phyloP scores from a whole-genome alignment of 2,329 filamentous ascomycete genomes.

The Alternaria burnsii region DNA sequence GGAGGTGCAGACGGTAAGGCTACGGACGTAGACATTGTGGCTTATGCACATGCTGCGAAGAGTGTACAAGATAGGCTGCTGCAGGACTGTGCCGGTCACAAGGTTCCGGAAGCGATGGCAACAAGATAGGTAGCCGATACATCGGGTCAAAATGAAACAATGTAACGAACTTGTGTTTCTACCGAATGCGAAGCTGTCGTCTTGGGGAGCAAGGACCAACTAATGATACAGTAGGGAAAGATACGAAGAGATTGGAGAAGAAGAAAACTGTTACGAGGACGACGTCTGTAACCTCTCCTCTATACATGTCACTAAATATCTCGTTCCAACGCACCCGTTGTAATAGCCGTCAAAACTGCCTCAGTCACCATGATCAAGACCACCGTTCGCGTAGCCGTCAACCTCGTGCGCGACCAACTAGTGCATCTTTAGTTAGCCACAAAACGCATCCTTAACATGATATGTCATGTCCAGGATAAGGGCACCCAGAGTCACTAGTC shows the following conservation, averaged over 20 bases:
- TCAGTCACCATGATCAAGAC: constrained; percentile 10
- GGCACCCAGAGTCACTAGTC: neutral
- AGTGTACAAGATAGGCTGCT: constrained; percentile 55
- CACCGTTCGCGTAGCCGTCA: constrained; percentile 1
- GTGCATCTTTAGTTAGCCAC: neutral
- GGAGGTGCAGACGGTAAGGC: constrained; percentile 63
- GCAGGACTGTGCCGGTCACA: constrained; percentile 36
- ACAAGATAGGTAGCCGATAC: constrained; percentile 15
- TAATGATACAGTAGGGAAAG: neutral
- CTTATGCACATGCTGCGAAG: constrained; percentile 63
- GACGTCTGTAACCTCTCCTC: neutral
- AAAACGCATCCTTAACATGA: neutral
- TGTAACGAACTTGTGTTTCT: neutral
- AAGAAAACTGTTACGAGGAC: too few relatives aligned
- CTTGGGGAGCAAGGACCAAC: neutral
- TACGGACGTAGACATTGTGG: constrained; percentile 60
- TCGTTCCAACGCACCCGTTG: neutral
- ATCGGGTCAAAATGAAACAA: too few relatives aligned
- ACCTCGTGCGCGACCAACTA: neutral
- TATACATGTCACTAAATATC: neutral
- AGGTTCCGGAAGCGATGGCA: constrained; percentile 22
- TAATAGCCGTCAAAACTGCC: neutral
- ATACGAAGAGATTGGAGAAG: neutral
- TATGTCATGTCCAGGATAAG: neutral
- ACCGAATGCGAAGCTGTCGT: neutral